Evolutionary conservation across 192 early-diverging fungal species (phyloP), one percentile per base, ranked within the genome.

Genomic region (Pilaira anomala): DNA sequence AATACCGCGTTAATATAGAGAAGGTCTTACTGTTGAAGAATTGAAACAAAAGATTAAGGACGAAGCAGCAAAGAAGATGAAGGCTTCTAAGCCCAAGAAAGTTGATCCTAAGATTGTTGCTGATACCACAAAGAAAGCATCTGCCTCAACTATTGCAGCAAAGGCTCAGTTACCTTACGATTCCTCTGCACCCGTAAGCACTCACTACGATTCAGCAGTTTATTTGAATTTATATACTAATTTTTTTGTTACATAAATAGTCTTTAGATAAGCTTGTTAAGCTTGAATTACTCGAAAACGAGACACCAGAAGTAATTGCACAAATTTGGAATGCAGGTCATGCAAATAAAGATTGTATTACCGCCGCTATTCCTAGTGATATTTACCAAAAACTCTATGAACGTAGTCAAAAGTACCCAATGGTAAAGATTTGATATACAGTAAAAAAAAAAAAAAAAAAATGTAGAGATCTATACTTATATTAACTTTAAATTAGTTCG

Each of bases 401-500:
- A 29, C 69, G 65, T 25, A 71, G 68, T 50, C 63, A 67, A 40
- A 66, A 71, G 24, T 76, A 67, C 45, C 74, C 74, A 25, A 71
- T 76, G 74, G 74, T 76, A 76, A 69, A 24, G 8, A 25, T 18
- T 16, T 11, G 7, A 12, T 22, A 33, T 3, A 33, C 3, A 33
- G 30, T 5, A 7, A 33, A 6, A 36, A 6, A 36, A 6, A 36
- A 6, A 36, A 6, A 36, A 6, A 36, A 9, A 36, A 9, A 36
- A 9, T 9, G 33, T 36, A 36, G n/a, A 36, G 33, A 9, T 36
- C 11, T 36, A 36, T 9, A 9, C 6, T 1, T 2, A 7, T 7
- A 33, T 33, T 18, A 29, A 29, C 7, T 14, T 9, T 42, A 13
- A 4, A 1, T 28, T 62, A 90, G 88, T 98, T 98, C 77, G 72